Base-by-base conservation (phyloP, 2,329 filamentous ascomycete genomes). In the Eutypella sp. region DNA sequence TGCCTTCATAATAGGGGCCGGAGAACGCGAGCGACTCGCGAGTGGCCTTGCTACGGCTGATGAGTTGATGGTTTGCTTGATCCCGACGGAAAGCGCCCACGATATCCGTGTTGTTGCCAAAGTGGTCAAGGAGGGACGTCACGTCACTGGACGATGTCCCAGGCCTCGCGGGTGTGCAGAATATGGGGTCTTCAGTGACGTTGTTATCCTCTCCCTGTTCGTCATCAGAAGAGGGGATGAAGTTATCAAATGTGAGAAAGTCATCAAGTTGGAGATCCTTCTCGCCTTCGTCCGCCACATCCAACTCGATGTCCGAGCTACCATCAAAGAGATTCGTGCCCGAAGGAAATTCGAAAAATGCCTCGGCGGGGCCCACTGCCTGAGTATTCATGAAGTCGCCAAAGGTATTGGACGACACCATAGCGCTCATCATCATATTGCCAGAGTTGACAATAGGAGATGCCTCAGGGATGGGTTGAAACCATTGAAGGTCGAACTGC, bases 51-150 rank as follows among this genome's bases (percentile, higher is more conserved):
- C 76, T 78, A 66, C 77, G 81, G 51, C 77, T 64, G 47, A 82
- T 79, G 48, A 82, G 69, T 55, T 80, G 75, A 59, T 79, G 75
- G 60, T 80, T 79, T 71, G 72, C 81, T 61, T 79, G 82, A 63
- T 79, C 84, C 52, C 73, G 80, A 46, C 87, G 87, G 73, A 93
- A 95, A 1, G 87, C 85, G 31, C 86, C 86, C 29, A 93, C 87
- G 13, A 85, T 80, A 46, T 83, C 79, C 8, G 75, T 67, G 47
- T 80, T 79, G 53, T 81, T 79, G 57, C 85, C 82, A 33, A 90
- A 80, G 54, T 85, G 83, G 44, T 76, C 75, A n/a, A 86, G 68
- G 45, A 85, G 74, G 22, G 75, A 73, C 49, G 80, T 70, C 19
- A 67, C 53, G 51, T 81, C 73, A 57, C 72, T 72, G 24, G 67